Evolutionary conservation across 306 rosid species (phyloP).

Genomic region (Senna siamea): DNA sequence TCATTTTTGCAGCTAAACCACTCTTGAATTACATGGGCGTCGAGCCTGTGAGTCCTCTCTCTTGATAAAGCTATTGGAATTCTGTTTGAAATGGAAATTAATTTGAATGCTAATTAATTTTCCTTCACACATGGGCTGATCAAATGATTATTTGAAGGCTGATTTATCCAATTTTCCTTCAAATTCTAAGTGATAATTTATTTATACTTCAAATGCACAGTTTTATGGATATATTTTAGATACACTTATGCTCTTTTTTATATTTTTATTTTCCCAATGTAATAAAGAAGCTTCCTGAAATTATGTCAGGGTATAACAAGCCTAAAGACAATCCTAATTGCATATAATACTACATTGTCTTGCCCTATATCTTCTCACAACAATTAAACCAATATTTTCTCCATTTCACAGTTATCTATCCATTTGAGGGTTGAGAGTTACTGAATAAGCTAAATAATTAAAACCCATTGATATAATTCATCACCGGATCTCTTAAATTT

Average conservation of each 20-base stretch:
- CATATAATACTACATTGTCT: neutral
- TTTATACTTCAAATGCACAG: neutral
- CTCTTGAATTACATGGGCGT: slow-evolving; percentile 79
- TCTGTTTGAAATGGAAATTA: slow-evolving; percentile 20
- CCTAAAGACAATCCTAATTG: neutral
- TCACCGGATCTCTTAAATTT: neutral
- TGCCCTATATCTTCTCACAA: neutral
- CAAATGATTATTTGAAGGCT: slow-evolving; percentile 3
- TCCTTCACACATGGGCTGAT: slow-evolving; percentile 5
- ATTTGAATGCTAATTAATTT: slow-evolving; percentile 13
- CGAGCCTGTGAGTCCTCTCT: slow-evolving; percentile 56
- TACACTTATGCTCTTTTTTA: neutral
- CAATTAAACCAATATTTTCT: neutral
- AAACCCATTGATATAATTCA: neutral
- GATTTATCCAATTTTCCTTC: slow-evolving; percentile 16
- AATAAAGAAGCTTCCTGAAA: neutral
- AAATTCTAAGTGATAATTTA: neutral
- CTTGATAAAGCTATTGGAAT: neutral
- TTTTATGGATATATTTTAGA: slow-evolving; percentile 9
- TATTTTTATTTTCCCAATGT: neutral
- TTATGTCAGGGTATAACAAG: neutral
- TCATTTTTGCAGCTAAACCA: slow-evolving; percentile 72
- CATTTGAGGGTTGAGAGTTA: neutral
- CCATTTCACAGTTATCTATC: neutral
- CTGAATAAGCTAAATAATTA: neutral